Base-by-base conservation (phyloP, 345 rosid species). In the Gossypium sturtianum region DNA sequence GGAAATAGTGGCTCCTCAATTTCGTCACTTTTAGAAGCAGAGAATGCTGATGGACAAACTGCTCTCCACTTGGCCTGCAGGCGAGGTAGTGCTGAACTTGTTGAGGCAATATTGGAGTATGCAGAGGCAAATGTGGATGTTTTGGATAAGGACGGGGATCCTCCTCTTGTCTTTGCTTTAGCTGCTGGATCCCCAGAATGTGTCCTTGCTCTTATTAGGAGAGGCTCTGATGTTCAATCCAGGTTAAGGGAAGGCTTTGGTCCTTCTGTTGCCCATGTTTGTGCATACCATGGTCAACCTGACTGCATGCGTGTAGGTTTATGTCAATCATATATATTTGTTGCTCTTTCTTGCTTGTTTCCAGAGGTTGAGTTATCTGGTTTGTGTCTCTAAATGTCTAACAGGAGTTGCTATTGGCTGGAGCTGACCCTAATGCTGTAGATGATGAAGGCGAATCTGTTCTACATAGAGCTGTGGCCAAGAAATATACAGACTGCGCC, bases 361-460 rank as follows among this genome's bases (percentile, higher is more conserved):
- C 67, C 4, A 20, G 7, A 44, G 43, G 41, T 29, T 45, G 44
- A 38, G 69, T 76, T 71, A 52, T 34, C 12, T 8, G 38, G 63
- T 64, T 44, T 75, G 60, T 74, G 57, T 48, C 71, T 70, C 63
- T 75, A 44, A 76, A 63, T 65, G 75, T 19, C 57, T 78, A 22
- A 70, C 86, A 95, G 99, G 99, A 95, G 77, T 83, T 95, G 74
- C 83, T 95, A 58, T 85, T 91, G 84, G 97, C 97, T 81, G 99
- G 98, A 79, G 97, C 92, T 71, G 94, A 58, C 8, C 62, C 62
- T 58, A 58, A 58, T 58, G 62, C 34, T 9, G 62, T 58, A 56
- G 97, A 95, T 84, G 99, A 95, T 83, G 99, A 95, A 80, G 94
- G 97, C 66, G 99, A 95, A 86, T 90, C 97, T 78, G 98, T 95